Percentiles rank a stretch among this genome's conserved stretches.
Conservation (phyloP, 495 filamentous ascomycete species). For the Pseudoneurospora amorphoporcata region DNA sequence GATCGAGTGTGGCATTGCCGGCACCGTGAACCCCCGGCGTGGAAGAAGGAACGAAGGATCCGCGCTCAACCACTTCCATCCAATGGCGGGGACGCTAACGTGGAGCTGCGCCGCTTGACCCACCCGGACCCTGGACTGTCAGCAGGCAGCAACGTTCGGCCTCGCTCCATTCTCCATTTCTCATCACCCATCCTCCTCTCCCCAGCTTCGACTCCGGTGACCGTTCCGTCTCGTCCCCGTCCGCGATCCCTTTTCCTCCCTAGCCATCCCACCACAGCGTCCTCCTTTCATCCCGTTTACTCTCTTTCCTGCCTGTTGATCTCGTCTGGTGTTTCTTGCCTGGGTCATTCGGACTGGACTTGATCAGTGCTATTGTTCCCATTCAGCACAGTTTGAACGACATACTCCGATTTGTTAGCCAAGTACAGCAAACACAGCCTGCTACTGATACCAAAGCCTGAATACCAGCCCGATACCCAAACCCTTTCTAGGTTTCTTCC, state of each 20-base stretch:
- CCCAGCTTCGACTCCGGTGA: not conserved
- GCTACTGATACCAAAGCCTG: not conserved
- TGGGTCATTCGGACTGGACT: slow-evolving; percentile 11
- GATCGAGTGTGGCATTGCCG: slow-evolving; percentile 8
- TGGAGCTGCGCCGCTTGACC: slow-evolving; percentile 21
- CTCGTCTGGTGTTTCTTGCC: slow-evolving; percentile 4
- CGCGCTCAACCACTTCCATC: slow-evolving; percentile 1
- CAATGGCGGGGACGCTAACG: slow-evolving; percentile 8
- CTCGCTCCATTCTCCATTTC: slow-evolving; percentile 19
- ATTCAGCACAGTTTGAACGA: not conserved
- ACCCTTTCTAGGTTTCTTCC: not conserved
- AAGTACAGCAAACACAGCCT: not conserved
- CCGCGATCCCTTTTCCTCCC: slow-evolving; percentile 2
- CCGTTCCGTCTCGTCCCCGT: slow-evolving; percentile 5
- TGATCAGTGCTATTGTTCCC: not conserved
- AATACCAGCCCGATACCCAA: not conserved
- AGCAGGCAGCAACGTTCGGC: slow-evolving; percentile 24
- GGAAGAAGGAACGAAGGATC: slow-evolving; percentile 19
- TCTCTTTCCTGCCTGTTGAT: slow-evolving; percentile 2
- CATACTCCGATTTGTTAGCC: not conserved
- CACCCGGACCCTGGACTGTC: slow-evolving; percentile 15
- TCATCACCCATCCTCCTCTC: slow-evolving; percentile 18
- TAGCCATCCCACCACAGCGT: slow-evolving; percentile 9
- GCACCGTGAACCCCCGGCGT: slow-evolving; percentile 8
- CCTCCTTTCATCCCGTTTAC: not conserved